These are phyloP conservation scores for Rhodotorula mucilaginosa DNA, from an alignment of 1,284 basidiomycete species.

Conservation along the genomic window DNA sequence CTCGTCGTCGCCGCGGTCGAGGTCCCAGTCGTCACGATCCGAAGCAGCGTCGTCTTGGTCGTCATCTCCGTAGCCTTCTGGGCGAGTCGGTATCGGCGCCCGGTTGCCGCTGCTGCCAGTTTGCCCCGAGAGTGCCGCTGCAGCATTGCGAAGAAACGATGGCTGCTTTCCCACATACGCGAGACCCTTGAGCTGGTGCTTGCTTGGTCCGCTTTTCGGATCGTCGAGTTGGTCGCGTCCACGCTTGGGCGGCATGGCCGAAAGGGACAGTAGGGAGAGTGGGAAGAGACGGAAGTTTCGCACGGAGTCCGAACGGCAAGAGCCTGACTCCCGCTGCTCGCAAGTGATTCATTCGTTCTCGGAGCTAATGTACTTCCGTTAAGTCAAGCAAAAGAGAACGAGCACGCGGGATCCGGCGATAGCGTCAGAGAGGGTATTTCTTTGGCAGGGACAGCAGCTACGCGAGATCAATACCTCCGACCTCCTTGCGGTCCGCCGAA, in stretches of 20 bases:
- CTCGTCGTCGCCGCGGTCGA: conserved; percentile 33
- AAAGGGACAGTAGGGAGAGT: too few species aligned
- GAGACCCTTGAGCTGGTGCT: conserved; percentile 26
- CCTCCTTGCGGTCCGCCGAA: conserved; percentile 2
- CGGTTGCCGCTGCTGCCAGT: conserved; percentile 7
- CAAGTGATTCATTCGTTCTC: too few species aligned
- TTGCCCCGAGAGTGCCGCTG: conserved; percentile 24
- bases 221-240: conserved; percentile 19
- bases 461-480: not conserved
- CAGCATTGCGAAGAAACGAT: conserved; percentile 30
- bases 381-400: too few species aligned
- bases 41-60: conserved; percentile 16
- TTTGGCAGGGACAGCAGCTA: not conserved
- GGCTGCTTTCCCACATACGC: conserved; percentile 25
- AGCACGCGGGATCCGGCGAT: too few species aligned
- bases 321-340: too few species aligned
- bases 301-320: not conserved
- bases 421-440: too few species aligned
- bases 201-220: conserved; percentile 12
- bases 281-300: too few species aligned
- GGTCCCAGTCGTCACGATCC: conserved; percentile 33
- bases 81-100: conserved; percentile 27
- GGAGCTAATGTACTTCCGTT: too few species aligned
- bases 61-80: conserved; percentile 5
- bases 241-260: conserved; percentile 18